Conservation (phyloP, 495 filamentous ascomycete genomes). For the Umbilicaria muhlenbergii region DNA sequence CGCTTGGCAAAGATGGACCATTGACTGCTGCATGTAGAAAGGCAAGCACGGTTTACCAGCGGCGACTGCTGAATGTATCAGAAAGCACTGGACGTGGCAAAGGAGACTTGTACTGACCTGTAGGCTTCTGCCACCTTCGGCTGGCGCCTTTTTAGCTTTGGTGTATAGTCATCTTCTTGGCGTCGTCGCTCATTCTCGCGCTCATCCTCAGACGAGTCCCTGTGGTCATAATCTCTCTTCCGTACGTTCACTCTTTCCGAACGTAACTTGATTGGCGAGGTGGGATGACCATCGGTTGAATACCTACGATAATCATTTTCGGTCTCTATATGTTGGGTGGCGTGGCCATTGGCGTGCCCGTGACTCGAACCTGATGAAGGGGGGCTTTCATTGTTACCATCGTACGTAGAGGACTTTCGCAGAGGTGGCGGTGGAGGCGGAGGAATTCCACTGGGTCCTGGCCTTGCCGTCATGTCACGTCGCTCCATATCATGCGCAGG, state of each 20-base stretch:
- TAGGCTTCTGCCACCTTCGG: conserved; percentile 15
- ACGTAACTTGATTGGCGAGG: conserved; percentile 6
- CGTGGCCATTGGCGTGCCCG: background rate
- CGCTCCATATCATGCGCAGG: too few relatives aligned
- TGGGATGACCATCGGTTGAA: conserved; percentile 1
- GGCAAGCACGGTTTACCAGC: conserved; percentile 9
- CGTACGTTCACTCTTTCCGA: conserved; percentile 5
- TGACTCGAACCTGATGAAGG: conserved; percentile 1
- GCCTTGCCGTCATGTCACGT: too few relatives aligned
- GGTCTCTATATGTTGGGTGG: background rate
- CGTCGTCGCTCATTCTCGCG: conserved; percentile 10
- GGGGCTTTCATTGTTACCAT: conserved; percentile 4
- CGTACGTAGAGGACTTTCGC: conserved; percentile 3
- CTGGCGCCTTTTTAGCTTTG: conserved; percentile 14
- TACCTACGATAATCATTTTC: conserved; percentile 2
- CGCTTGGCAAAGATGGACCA: background rate
- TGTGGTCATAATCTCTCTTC: conserved; percentile 10
- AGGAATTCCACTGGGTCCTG: background rate
- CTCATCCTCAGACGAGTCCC: conserved; percentile 9
- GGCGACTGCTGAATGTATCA: conserved; percentile 11
- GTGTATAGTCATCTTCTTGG: conserved; percentile 13
- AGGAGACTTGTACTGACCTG: conserved; percentile 8
- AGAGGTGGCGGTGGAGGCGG: conserved; percentile 6
- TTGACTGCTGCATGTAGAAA: too few relatives aligned
- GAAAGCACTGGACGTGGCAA: background rate